Conservation (phyloP, 1,284 basidiomycete species). For the Peniophora sp. region DNA sequence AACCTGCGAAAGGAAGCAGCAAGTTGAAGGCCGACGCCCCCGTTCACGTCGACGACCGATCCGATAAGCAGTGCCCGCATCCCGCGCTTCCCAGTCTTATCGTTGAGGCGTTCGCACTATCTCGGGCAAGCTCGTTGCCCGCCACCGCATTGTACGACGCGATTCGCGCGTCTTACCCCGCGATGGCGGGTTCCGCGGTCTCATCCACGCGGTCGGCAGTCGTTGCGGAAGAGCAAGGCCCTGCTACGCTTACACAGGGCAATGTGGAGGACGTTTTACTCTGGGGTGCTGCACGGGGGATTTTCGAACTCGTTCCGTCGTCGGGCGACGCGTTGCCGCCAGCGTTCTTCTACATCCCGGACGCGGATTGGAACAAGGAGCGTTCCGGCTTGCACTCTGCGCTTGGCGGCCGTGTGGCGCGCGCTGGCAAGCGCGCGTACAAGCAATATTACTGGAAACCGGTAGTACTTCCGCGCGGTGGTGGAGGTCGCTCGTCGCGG, state of each 20-base stretch:
- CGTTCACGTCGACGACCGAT: not conserved
- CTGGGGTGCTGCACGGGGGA: slow-evolving; percentile 40
- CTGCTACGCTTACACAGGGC: slow-evolving; percentile 30
- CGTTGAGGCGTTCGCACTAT: slow-evolving; percentile 64
- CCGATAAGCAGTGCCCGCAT: slow-evolving; percentile 5
- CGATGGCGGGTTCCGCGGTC: slow-evolving; percentile 14
- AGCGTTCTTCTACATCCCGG: slow-evolving; percentile 72
- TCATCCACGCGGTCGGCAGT: slow-evolving; percentile 32
- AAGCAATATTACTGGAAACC: slow-evolving; percentile 78
- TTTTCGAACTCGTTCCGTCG: slow-evolving; percentile 67
- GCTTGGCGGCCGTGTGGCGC: slow-evolving; percentile 69
- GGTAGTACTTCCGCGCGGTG: slow-evolving; percentile 10
- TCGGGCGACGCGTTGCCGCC: slow-evolving; percentile 52
- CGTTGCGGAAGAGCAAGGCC: slow-evolving; percentile 9
- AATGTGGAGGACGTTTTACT: slow-evolving; percentile 44
- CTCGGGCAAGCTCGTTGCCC: slow-evolving; percentile 61
- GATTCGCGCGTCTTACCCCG: slow-evolving; percentile 22
- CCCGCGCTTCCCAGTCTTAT: slow-evolving; percentile 51
- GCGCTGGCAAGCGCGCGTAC: slow-evolving; percentile 68
- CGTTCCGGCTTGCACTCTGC: slow-evolving; percentile 54
- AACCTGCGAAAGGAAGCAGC: too few species aligned
- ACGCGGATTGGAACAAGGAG: slow-evolving; percentile 60
- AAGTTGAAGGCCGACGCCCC: too few species aligned
- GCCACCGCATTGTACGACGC: slow-evolving; percentile 44
- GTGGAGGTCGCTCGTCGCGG: not conserved